Percentiles rank a stretch among this genome's conserved stretches.
Evolutionary conservation across 805 yeast genomes (phyloP).

Genomic region (Novakomyces olei): DNA sequence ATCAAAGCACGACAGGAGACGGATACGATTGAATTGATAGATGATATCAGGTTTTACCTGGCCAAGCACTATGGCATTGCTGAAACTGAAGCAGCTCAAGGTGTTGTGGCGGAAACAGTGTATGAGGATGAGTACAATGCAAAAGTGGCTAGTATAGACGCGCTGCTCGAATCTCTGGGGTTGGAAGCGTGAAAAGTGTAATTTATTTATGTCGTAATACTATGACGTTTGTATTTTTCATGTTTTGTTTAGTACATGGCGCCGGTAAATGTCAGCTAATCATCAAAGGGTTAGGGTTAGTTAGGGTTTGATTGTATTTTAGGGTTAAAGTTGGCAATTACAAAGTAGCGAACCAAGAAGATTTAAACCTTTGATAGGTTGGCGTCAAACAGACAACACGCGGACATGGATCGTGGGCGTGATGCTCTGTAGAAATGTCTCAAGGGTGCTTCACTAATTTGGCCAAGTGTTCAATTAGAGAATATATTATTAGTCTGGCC

Average conservation of each 20-base stretch:
- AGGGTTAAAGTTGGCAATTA: no score
- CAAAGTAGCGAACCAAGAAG: no score
- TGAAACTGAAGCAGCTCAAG: conserved; percentile 11
- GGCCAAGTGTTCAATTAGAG: no score
- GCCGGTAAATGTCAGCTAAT: no score
- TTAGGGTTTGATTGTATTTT: no score
- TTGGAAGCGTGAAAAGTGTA: conserved; percentile 20
- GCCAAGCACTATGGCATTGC: conserved; percentile 19
- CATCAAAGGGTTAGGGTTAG: no score
- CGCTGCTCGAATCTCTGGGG: conserved; percentile 18
- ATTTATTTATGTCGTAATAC: neutral
- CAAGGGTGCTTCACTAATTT: no score
- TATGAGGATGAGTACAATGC: conserved; percentile 17
- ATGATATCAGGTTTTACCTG: conserved; percentile 50
- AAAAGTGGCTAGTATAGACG: conserved; percentile 23
- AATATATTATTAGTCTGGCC: no score
- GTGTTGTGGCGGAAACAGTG: conserved; percentile 11
- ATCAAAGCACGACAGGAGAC: conserved; percentile 43
- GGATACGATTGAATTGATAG: conserved; percentile 60
- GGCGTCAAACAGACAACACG: no score
- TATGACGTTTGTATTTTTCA: neutral
- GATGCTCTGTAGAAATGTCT: no score
- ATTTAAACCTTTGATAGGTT: no score
- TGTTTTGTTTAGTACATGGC: neutral
- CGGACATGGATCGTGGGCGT: no score